Evolutionary conservation across 176 grass and related monocot genomes (phyloP).

Genomic region (Alopecurus myosuroides): DNA sequence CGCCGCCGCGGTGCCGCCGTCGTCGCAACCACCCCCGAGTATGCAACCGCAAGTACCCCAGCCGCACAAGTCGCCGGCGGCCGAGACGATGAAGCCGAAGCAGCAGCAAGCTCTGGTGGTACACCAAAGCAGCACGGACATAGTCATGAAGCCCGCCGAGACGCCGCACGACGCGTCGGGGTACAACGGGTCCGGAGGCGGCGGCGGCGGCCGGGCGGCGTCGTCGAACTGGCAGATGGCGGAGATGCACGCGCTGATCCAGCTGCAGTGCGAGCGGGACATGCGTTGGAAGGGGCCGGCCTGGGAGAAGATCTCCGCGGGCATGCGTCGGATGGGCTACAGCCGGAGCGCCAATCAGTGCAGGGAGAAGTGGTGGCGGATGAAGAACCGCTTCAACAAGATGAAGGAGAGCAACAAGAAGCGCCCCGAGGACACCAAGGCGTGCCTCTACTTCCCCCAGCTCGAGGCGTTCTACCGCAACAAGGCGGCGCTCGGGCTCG

Average conservation of each 20-base stretch:
- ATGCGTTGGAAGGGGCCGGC: constrained; percentile 58
- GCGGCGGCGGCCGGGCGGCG: not conserved
- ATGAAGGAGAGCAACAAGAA: constrained; percentile 91
- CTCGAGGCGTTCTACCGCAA: constrained; percentile 41
- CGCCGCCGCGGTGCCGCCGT: not conserved
- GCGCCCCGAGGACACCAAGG: constrained; percentile 74
- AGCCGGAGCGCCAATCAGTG: constrained; percentile 59
- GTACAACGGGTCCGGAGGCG: constrained; percentile 26
- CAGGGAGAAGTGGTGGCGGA: constrained; percentile 94
- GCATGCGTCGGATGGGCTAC: constrained; percentile 72
- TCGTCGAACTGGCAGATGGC: constrained; percentile 72
- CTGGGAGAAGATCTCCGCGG: constrained; percentile 86
- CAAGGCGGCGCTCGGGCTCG: constrained; percentile 46
- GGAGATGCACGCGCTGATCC: constrained; percentile 87
- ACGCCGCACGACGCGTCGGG: not conserved
- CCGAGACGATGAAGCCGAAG: not conserved
- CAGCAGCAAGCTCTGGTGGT: not conserved
- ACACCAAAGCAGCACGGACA: constrained; percentile 27
- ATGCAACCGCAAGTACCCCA: not conserved
- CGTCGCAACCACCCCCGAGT: not conserved
- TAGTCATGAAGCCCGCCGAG: constrained; percentile 19
- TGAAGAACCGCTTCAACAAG: constrained; percentile 96
- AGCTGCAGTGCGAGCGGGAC: constrained; percentile 59
- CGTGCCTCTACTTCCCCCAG: constrained; percentile 90
- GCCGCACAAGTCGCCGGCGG: constrained; percentile 15